Conservation (phyloP, 495 filamentous ascomycete genomes). For the Aspergillus diversus region DNA sequence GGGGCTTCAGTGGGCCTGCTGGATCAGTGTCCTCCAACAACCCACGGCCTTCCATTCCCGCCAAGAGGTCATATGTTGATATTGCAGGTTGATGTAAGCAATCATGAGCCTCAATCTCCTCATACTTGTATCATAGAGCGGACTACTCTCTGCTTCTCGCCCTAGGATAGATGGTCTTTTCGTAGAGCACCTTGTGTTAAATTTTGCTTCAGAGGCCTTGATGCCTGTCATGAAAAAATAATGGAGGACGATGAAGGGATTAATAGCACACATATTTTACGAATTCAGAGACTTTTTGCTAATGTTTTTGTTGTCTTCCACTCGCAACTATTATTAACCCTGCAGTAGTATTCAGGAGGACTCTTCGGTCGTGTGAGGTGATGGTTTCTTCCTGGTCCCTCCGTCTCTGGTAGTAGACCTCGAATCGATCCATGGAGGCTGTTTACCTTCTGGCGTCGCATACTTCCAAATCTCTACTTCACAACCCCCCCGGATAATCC, state of each 20-base stretch:
- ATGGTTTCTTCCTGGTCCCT: too few species aligned
- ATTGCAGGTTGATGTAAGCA: neutral
- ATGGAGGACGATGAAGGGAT: too few species aligned
- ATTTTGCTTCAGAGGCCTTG: too few species aligned
- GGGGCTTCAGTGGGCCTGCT: neutral
- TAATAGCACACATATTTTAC: too few species aligned
- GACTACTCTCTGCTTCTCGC: neutral
- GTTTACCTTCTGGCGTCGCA: slow-evolving; percentile 71
- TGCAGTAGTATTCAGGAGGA: too few species aligned
- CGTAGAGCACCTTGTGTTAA: too few species aligned
- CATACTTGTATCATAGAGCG: neutral
- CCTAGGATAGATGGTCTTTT: neutral
- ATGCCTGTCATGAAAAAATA: too few species aligned
- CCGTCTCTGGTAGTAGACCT: too few species aligned
- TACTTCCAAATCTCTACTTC: slow-evolving; percentile 99
- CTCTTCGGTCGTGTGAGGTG: too few species aligned
- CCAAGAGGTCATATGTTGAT: neutral
- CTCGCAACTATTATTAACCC: too few species aligned
- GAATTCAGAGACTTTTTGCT: too few species aligned
- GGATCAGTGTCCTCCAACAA: neutral
- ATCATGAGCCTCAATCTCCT: neutral
- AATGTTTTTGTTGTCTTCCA: too few species aligned
- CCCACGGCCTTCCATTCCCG: neutral
- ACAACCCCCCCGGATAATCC: slow-evolving; percentile 92
- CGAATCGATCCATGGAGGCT: slow-evolving; percentile 25